A percentile compares a stretch with the other conserved stretches of the same genome.
phyloP scores from a whole-genome alignment of 306 rosid genomes.

The Dalbergia cultrata region DNA sequence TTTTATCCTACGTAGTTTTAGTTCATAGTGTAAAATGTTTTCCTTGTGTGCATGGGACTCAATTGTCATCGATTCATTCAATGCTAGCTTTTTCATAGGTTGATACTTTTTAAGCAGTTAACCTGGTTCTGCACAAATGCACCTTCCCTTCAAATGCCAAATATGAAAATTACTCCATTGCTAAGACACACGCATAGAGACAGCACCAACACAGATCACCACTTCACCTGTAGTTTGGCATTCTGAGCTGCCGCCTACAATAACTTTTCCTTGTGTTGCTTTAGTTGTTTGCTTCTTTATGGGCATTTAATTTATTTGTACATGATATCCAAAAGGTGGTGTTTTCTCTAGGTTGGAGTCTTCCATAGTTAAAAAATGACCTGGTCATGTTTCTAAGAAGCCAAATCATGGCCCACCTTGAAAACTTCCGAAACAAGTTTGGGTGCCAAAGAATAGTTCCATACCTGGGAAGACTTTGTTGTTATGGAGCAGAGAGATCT shows the following conservation, averaged over 20 bases:
- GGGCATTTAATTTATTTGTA: constrained; percentile 14
- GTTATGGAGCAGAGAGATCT: background rate
- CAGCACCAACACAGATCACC: background rate
- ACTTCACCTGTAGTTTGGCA: background rate
- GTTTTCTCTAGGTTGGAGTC: background rate
- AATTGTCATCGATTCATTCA: background rate
- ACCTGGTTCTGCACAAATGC: background rate
- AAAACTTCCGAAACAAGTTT: background rate
- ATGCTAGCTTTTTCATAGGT: background rate
- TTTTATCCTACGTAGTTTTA: background rate
- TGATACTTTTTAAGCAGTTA: background rate
- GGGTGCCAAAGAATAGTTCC: background rate
- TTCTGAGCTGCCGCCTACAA: background rate
- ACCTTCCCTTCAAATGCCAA: constrained; percentile 3
- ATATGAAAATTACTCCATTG: background rate
- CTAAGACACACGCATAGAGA: background rate
- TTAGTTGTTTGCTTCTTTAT: constrained; percentile 24
- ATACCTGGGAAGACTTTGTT: background rate
- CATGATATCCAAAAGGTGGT: background rate
- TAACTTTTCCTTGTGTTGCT: constrained; percentile 24
- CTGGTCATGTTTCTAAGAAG: background rate
- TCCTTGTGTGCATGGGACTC: background rate
- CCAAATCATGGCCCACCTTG: background rate
- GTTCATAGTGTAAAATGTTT: background rate
- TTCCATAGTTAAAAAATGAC: background rate